Evolutionary conservation across 1,284 basidiomycete genomes (phyloP).

Genomic region (Rhizoctonia solani): DNA sequence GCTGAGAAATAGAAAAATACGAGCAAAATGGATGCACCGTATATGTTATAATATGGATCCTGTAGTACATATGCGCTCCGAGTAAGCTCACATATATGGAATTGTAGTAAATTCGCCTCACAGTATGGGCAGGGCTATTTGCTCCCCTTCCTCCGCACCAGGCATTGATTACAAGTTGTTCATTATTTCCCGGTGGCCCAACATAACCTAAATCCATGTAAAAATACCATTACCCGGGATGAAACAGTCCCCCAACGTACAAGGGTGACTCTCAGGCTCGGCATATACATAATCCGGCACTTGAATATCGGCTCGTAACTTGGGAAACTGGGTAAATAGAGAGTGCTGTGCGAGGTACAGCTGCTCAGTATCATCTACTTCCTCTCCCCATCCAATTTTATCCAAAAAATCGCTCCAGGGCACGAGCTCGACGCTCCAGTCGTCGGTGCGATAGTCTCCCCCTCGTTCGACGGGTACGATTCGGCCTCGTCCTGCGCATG

Average conservation of each 20-base stretch:
- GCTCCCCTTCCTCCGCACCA: constrained; percentile 87
- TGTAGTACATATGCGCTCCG: constrained; percentile 44
- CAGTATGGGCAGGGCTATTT: constrained; percentile 89
- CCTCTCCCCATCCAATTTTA: constrained; percentile 51
- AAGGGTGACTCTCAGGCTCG: constrained; percentile 47
- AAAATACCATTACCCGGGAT: constrained; percentile 54
- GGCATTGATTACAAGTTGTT: constrained; percentile 75
- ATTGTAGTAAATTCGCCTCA: constrained; percentile 50
- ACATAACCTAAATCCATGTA: background rate
- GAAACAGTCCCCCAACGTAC: constrained; percentile 35
- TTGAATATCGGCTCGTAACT: constrained; percentile 70
- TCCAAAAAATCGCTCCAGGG: constrained; percentile 75
- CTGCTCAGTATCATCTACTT: constrained; percentile 46
- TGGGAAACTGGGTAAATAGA: constrained; percentile 83
- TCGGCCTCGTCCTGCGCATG: constrained; percentile 73
- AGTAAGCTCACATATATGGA: constrained; percentile 29
- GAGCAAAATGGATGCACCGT: constrained; percentile 57
- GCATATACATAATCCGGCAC: constrained; percentile 89
- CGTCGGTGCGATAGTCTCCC: constrained; percentile 74
- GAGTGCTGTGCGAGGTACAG: constrained; percentile 91
- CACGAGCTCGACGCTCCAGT: constrained; percentile 85
- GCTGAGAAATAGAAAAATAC: constrained; percentile 10
- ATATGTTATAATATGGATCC: constrained; percentile 95
- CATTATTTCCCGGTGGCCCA: constrained; percentile 65
- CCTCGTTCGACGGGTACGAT: constrained; percentile 92